Evolutionary conservation across 345 rosid species (phyloP).

Genomic region (Microthlaspi erraticum): DNA sequence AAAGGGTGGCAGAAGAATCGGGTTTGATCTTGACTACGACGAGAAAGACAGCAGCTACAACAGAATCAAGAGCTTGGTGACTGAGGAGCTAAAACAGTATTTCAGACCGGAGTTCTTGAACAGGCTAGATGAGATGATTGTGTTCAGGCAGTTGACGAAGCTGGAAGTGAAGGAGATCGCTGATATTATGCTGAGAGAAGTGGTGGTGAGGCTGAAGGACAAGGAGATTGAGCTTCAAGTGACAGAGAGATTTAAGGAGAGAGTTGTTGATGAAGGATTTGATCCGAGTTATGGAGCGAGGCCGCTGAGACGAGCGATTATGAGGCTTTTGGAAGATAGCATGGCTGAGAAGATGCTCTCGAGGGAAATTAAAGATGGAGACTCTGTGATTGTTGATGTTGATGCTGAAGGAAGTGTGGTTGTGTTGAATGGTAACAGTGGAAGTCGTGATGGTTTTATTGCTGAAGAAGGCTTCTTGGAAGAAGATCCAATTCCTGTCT

Average conservation of each 20-base stretch:
- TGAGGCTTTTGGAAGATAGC: constrained; percentile 93
- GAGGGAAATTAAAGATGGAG: constrained; percentile 91
- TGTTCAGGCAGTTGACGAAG: constrained; percentile 89
- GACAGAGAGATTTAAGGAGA: constrained; percentile 84
- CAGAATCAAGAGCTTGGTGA: constrained; percentile 88
- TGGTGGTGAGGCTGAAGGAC: constrained; percentile 68
- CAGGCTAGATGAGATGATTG: constrained; percentile 96
- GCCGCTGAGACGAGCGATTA: constrained; percentile 93
- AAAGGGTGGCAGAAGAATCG: constrained; percentile 88
- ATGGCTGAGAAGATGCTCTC: constrained; percentile 99
- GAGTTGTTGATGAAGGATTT: constrained; percentile 96
- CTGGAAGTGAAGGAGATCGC: constrained; percentile 93
- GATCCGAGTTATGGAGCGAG: constrained; percentile 97
- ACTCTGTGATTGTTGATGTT: constrained; percentile 88
- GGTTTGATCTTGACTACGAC: constrained; percentile 87
- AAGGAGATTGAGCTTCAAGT: constrained; percentile 95
- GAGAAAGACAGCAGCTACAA: constrained; percentile 96
- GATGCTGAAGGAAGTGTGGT: constrained; percentile 81
- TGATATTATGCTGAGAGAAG: constrained; percentile 94
- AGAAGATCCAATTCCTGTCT: constrained; percentile 57
- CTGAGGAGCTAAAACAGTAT: constrained; percentile 88
- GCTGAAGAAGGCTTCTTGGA: constrained; percentile 39
- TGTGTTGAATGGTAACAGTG: constrained; percentile 81
- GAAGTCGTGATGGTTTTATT: constrained; percentile 45
- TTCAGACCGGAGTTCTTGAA: constrained; percentile 97